Evolutionary conservation across 257 asterid species (phyloP).

Genomic region (Craterostigma plantagineum): DNA sequence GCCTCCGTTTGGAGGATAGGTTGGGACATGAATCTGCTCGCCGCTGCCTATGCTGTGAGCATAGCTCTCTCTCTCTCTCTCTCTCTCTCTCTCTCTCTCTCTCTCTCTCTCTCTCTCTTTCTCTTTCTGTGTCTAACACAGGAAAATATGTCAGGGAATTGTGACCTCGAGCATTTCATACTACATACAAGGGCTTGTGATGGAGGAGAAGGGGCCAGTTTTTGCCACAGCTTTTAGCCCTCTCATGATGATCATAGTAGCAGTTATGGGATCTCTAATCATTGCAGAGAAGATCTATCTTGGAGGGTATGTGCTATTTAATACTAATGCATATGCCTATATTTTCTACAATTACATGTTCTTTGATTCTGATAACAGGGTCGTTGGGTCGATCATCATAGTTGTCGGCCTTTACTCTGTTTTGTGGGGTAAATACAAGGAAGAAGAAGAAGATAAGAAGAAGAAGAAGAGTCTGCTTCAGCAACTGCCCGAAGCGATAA

Average conservation of each 20-base stretch:
- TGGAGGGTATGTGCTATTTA: conserved; percentile 23
- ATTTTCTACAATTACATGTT: background rate
- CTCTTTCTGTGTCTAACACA: background rate
- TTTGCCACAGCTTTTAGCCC: conserved; percentile 41
- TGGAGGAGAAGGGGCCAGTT: conserved; percentile 45
- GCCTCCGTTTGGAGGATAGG: conserved; percentile 32
- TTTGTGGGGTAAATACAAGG: conserved; percentile 43
- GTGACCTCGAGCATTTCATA: conserved; percentile 27
- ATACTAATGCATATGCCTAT: background rate
- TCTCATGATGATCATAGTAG: conserved; percentile 32
- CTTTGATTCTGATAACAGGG: conserved; percentile 15
- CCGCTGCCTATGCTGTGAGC: conserved; percentile 41
- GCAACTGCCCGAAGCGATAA: conserved; percentile 27
- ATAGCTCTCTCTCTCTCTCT: no score
- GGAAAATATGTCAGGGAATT: conserved; percentile 31
- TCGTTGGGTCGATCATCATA: conserved; percentile 29
- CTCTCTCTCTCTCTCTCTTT: no score
- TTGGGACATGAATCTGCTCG: conserved; percentile 30
- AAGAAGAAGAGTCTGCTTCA: conserved; percentile 6
- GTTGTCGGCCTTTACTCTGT: conserved; percentile 44
- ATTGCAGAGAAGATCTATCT: conserved; percentile 27
- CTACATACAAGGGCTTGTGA: conserved; percentile 25
- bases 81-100: no score
- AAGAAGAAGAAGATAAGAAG: conserved; percentile 25
- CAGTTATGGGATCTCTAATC: conserved; percentile 29